Evolutionary conservation across 2,329 filamentous ascomycete species (phyloP), one percentile per base, ranked within the genome.

Genomic region (Chalara sp.): DNA sequence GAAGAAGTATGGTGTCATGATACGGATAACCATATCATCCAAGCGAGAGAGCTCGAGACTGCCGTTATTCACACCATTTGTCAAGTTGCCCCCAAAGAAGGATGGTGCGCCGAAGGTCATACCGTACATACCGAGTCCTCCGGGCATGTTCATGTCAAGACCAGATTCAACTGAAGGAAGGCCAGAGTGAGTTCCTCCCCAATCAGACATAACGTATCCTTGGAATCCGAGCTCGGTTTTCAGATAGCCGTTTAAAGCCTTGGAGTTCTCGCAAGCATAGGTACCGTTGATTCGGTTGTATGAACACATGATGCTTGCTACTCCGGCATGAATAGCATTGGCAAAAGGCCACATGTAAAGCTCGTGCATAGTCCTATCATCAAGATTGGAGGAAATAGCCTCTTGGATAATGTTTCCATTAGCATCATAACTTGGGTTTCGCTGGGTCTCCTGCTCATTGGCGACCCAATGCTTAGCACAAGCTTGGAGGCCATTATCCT

Each of bases 11-110:
- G 82, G 73, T 5, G 83, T 76, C 80, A 86, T 84, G 64, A 87
- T 95, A 61, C 93, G 83, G 68, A 89, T 86, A 5, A 82, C 88
- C 85, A 96, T 95, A 65, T 97, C 93, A 60, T 96, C 91, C 6
- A 97, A 66, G 46, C 92, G 82, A 79, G 87, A 95, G 59, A 87
- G 81, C 1, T 92, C 89, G 32, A 97, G 73, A 1, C 90, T 96
- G 35, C 91, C 91, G 64, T 97, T 96, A 59, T 95, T 70, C 5
- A 96, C 83, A 1, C 88, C 88, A 46, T 95, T 73, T 2, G 92
- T 96, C 59, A 97, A 68, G 69, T 97, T 97, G 31, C 83, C 72
- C 7, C 92, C 92, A 86, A 87, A 96, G 74, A 46, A 66, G 46
- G 52, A 60, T 47, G 70, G 68, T 6, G 87, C 87, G 4, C 78